phyloP scores from a whole-genome alignment of 352 stramenopile genomes.

The Phytophthora megakarya region DNA sequence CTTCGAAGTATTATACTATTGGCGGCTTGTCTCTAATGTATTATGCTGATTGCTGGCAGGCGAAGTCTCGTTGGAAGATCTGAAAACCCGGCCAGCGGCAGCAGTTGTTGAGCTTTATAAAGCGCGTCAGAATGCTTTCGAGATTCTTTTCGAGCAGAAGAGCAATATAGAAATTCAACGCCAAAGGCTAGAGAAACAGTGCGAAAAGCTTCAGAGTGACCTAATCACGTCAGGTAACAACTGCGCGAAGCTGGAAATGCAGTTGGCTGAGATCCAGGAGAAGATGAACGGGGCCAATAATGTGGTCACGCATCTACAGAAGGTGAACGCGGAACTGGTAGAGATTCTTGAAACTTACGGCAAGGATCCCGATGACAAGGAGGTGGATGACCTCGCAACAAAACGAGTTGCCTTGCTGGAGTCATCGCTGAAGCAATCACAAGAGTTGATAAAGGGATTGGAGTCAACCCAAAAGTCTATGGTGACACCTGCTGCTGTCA shows the following conservation, averaged over 20 bases:
- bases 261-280: conserved; percentile 49
- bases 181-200: conserved; percentile 52
- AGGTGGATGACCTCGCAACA: conserved; percentile 28
- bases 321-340: conserved; percentile 64
- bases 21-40: no score
- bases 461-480: conserved; percentile 41
- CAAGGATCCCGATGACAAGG: conserved; percentile 49
- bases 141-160: conserved; percentile 65
- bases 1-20: no score
- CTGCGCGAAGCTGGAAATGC: conserved; percentile 53
- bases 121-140: conserved; percentile 61
- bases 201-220: conserved; percentile 55
- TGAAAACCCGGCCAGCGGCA: conserved; percentile 47
- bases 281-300: conserved; percentile 45
- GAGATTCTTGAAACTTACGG: conserved; percentile 70
- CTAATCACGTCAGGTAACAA: conserved; percentile 51
- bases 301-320: conserved; percentile 49
- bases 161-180: conserved; percentile 55
- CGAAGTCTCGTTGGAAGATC: conserved; percentile 47
- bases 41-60: conserved; percentile 27
- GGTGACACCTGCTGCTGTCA: conserved; percentile 44
- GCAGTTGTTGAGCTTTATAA: conserved; percentile 60
- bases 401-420: conserved; percentile 52
- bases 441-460: conserved; percentile 53
- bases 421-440: conserved; percentile 50